phyloP scores from a whole-genome alignment of 2,329 filamentous ascomycete genomes.

The Aspergillus alliaceus region DNA sequence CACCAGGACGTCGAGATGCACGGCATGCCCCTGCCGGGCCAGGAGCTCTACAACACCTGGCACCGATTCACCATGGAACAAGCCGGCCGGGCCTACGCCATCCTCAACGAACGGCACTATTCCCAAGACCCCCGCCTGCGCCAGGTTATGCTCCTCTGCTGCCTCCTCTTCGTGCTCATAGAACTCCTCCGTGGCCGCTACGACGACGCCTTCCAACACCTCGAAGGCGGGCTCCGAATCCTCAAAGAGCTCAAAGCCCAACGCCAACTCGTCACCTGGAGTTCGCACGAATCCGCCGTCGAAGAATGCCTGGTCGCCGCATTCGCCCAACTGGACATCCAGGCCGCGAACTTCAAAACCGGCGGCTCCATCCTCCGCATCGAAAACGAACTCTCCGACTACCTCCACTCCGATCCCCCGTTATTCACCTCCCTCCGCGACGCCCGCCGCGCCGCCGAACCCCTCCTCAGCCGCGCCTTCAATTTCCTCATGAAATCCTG shows the following conservation, averaged over 20 bases:
- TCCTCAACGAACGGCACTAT: not conserved
- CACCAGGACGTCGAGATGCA: not conserved
- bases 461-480: not conserved
- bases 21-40: not conserved
- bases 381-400: not conserved
- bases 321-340: slow-evolving; percentile 4
- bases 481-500: not conserved
- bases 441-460: slow-evolving; percentile 1
- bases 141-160: slow-evolving; percentile 2
- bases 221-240: not conserved
- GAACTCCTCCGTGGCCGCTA: not conserved
- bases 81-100: not conserved
- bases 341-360: not conserved
- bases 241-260: not conserved
- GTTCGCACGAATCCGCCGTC: not conserved
- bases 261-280: not conserved
- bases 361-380: not conserved
- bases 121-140: not conserved
- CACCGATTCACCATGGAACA: slow-evolving; percentile 7
- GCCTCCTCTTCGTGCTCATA: slow-evolving; percentile 1
- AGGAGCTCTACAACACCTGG: not conserved
- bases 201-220: slow-evolving; percentile 4
- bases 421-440: not conserved
- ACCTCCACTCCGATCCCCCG: too few relatives aligned
- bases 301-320: slow-evolving; percentile 1